These are phyloP conservation scores for Xylaria scruposa DNA, from an alignment of 495 filamentous ascomycete genomes.

Conservation along the genomic window DNA sequence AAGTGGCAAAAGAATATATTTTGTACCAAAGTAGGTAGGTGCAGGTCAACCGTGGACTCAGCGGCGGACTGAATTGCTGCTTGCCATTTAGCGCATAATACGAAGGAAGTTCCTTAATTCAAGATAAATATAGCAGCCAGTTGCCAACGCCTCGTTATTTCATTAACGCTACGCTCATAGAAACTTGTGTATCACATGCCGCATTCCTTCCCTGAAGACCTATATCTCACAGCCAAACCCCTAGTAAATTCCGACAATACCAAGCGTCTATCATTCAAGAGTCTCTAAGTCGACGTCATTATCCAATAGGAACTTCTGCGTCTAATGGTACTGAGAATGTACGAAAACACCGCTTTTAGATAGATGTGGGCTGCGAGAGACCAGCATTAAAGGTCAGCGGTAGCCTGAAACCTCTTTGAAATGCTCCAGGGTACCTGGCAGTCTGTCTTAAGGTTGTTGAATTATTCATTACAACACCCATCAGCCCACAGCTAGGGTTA, in stretches of 20 bases:
- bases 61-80: neutral
- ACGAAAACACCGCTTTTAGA: neutral
- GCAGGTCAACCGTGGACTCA: constrained; percentile 5
- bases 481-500: constrained; percentile 30
- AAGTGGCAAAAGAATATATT: neutral
- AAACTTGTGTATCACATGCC: neutral
- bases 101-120: neutral
- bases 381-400: neutral
- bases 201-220: neutral
- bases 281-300: neutral
- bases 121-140: constrained; percentile 4
- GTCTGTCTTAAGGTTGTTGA: neutral
- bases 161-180: constrained; percentile 23
- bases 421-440: neutral
- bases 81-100: neutral
- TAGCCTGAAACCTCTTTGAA: constrained; percentile 13
- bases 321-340: constrained; percentile 5
- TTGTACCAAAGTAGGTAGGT: neutral
- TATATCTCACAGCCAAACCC: neutral
- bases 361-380: constrained; percentile 16
- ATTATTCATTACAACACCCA: neutral
- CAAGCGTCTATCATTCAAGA: constrained; percentile 14
- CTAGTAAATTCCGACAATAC: constrained; percentile 9
- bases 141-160: constrained; percentile 27
- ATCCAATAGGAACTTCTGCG: neutral